Evolutionary conservation across 2,329 filamentous ascomycete genomes (phyloP).

Genomic region (Atkinsonella texensis): DNA sequence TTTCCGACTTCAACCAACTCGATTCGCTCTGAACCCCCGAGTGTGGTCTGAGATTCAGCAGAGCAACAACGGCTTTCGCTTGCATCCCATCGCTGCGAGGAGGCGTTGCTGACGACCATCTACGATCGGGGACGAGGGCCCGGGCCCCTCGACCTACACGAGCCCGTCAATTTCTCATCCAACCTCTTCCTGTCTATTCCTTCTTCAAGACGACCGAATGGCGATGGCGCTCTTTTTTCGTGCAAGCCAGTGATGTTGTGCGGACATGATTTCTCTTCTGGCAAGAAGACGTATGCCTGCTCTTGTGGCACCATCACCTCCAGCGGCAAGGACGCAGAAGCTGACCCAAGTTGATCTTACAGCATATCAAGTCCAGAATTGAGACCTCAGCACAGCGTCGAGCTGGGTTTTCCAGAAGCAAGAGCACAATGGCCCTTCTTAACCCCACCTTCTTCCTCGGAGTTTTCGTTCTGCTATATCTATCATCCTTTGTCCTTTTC

Average conservation of each 20-base stretch:
- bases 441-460: conserved; percentile 78
- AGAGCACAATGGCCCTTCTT: conserved; percentile 45
- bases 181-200: background rate
- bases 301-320: too few species aligned
- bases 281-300: conserved; percentile 1
- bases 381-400: background rate
- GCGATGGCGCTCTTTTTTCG: conserved; percentile 3
- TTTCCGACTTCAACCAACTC: background rate
- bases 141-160: background rate
- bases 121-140: background rate
- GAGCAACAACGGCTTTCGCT: background rate
- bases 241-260: conserved; percentile 2
- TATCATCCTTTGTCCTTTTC: conserved; percentile 86
- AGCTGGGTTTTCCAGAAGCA: background rate
- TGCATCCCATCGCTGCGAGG: background rate
- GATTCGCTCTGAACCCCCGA: background rate
- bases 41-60: background rate
- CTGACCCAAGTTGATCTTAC: background rate
- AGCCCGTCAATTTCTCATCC: background rate
- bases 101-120: background rate
- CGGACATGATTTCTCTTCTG: conserved; percentile 2
- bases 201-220: background rate
- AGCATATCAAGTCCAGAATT: conserved; percentile 1
- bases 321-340: background rate
- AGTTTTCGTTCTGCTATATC: conserved; percentile 72